A percentile compares a stretch with the other conserved stretches of the same genome.
Conservation (phyloP, 148 eudicot genomes). For the Fagopyrum tataricum region DNA sequence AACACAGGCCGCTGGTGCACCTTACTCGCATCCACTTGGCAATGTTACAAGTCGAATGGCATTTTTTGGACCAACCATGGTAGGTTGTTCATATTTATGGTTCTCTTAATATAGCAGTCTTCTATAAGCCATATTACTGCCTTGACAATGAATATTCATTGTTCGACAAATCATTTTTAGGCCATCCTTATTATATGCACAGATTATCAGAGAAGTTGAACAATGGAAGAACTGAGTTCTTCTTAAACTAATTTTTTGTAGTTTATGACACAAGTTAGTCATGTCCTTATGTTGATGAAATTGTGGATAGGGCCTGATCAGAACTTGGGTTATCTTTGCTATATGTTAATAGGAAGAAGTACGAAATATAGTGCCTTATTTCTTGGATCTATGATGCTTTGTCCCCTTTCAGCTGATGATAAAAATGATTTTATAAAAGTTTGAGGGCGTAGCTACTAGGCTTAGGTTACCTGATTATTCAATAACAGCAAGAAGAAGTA, state of each 20-base stretch:
- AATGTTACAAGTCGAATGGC: slow-evolving; percentile 78
- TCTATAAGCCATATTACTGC: neutral
- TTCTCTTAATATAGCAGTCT: neutral
- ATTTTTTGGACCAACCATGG: slow-evolving; percentile 91
- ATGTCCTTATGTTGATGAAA: neutral
- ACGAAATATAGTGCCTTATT: neutral
- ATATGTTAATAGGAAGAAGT: neutral
- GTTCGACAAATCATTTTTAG: neutral
- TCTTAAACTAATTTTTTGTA: neutral
- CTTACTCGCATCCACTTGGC: slow-evolving; percentile 81
- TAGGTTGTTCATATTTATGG: slow-evolving; percentile 17
- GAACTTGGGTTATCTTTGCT: neutral
- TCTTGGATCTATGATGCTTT: neutral
- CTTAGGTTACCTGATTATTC: neutral
- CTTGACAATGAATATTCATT: neutral
- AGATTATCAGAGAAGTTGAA: neutral
- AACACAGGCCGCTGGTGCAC: slow-evolving; percentile 96
- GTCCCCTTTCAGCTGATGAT: neutral
- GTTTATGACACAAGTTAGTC: neutral
- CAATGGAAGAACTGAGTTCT: neutral
- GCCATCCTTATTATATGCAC: neutral
- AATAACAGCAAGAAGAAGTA: neutral
- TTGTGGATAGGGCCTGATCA: neutral
- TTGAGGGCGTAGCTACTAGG: neutral
- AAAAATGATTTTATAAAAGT: neutral